Percentiles rank a stretch among this genome's conserved stretches.
These are phyloP conservation scores for Corymbia citriodora DNA, from an alignment of 441 rosid genomes.

Conservation along the genomic window DNA sequence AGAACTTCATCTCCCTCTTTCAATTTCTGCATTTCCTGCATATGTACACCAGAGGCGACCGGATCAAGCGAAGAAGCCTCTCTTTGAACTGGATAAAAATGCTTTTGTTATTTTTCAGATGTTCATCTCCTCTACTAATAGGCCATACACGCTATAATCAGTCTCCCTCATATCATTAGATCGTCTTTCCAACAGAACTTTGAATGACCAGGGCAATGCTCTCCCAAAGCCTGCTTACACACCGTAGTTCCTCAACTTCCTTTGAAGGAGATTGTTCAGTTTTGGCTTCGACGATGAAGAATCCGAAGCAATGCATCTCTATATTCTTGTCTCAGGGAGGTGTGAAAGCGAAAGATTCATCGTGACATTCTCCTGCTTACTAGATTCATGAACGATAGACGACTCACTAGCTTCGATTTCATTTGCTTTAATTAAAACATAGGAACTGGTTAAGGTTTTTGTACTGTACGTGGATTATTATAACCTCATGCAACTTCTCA, in stretches of 20 bases:
- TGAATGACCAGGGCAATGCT: not conserved
- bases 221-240: not conserved
- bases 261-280: not conserved
- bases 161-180: not conserved
- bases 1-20: constrained; percentile 50
- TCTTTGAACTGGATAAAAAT: not conserved
- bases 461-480: not conserved
- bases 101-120: not conserved
- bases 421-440: not conserved
- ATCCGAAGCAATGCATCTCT: not conserved
- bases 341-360: not conserved
- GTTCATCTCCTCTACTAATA: not conserved
- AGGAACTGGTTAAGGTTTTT: not conserved
- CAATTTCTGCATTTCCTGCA: constrained; percentile 69
- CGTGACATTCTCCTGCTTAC: not conserved
- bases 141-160: not conserved
- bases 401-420: not conserved
- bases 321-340: not conserved
- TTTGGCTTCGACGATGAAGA: not conserved
- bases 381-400: not conserved
- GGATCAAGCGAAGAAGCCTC: not conserved
- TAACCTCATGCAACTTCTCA: not conserved
- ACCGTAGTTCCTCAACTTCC: not conserved
- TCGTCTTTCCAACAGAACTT: not conserved
- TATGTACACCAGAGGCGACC: not conserved